These are phyloP conservation scores for Trichopus zeylanicus DNA, from an alignment of 116 monocot species.

Conservation along the genomic window DNA sequence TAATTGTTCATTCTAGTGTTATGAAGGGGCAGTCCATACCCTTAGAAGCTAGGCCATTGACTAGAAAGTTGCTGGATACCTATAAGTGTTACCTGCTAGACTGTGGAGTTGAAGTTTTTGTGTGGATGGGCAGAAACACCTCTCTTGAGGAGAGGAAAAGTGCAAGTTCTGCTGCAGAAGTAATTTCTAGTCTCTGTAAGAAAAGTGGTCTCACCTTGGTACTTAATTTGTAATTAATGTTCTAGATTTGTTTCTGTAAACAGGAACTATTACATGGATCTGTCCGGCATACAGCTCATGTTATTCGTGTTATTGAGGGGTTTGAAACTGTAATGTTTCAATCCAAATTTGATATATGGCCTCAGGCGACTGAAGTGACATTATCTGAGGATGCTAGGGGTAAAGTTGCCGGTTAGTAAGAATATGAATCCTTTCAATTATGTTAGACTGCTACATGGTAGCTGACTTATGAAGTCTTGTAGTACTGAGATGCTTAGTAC, in stretches of 20 bases:
- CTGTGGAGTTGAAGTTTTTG: conserved; percentile 77
- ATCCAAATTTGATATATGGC: conserved; percentile 79
- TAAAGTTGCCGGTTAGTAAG: conserved; percentile 77
- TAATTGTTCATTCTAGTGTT: conserved; percentile 24
- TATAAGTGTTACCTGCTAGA: conserved; percentile 84
- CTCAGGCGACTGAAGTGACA: conserved; percentile 51
- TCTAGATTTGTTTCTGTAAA: not conserved
- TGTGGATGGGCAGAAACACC: conserved; percentile 90
- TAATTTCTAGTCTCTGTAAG: conserved; percentile 14
- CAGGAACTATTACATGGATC: conserved; percentile 57
- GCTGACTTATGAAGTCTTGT: not conserved
- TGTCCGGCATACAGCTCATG: conserved; percentile 46
- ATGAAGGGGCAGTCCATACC: conserved; percentile 52
- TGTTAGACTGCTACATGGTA: no score
- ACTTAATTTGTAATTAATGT: conserved; percentile 2
- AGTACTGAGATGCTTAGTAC: not conserved
- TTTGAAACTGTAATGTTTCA: conserved; percentile 80
- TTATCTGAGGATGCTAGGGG: conserved; percentile 86
- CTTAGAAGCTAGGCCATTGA: conserved; percentile 51
- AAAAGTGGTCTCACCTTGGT: conserved; percentile 5
- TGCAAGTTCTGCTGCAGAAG: conserved; percentile 74
- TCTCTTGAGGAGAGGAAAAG: conserved; percentile 76
- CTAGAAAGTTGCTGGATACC: conserved; percentile 68
- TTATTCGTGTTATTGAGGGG: conserved; percentile 83
- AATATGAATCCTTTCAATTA: not conserved